phyloP scores from a whole-genome alignment of 805 yeast species.

The Yamadazyma philogaea region DNA sequence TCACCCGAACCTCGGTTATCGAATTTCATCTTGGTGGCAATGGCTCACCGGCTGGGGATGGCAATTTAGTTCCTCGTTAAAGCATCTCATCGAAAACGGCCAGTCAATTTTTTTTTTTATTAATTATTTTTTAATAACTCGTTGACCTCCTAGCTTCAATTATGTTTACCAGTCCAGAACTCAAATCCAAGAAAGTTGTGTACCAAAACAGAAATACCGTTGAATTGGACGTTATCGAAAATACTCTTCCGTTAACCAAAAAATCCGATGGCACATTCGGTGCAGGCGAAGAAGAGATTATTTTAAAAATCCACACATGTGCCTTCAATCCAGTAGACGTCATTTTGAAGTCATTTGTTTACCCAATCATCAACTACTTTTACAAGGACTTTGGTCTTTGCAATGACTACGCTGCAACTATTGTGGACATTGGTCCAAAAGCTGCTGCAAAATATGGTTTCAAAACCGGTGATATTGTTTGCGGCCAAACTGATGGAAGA shows the following conservation, averaged over 20 bases:
- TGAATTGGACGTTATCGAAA: constrained; percentile 1
- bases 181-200: constrained; percentile 4
- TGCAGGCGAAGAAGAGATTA: constrained; percentile 14
- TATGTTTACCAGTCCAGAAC: not conserved
- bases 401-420: constrained; percentile 31
- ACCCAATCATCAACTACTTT: constrained; percentile 6
- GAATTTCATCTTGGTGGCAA: too few species aligned
- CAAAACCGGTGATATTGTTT: constrained; percentile 28
- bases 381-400: constrained; percentile 25
- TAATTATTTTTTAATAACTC: too few species aligned
- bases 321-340: constrained; percentile 36
- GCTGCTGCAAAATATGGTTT: constrained; percentile 20
- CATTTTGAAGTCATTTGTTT: constrained; percentile 19
- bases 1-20: too few species aligned
- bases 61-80: too few species aligned
- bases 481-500: constrained; percentile 20
- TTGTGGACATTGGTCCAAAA: constrained; percentile 27
- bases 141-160: too few species aligned
- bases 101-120: too few species aligned
- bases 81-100: too few species aligned
- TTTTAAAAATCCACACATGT: constrained; percentile 30
- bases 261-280: constrained; percentile 6
- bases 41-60: too few species aligned
- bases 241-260: not conserved
- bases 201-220: constrained; percentile 8